These are phyloP conservation scores for Pezicula neosporulosa DNA, from an alignment of 2,329 filamentous ascomycete species.

Conservation along the genomic window DNA sequence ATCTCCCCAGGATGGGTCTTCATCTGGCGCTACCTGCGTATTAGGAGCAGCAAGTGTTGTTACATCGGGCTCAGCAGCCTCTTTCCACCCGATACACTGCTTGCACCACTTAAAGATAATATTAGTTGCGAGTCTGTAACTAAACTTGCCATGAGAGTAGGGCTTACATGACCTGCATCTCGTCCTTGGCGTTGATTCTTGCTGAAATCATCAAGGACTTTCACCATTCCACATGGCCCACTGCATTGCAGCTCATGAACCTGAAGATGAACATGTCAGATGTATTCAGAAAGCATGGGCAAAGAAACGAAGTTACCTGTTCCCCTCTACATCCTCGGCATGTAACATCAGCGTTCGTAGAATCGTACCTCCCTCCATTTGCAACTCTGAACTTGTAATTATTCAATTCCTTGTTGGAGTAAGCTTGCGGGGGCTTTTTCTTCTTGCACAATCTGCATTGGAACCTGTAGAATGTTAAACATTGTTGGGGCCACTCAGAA, in stretches of 20 bases:
- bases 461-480: slow-evolving; percentile 31
- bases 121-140: neutral
- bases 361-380: slow-evolving; percentile 10
- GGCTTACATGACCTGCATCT: slow-evolving; percentile 27
- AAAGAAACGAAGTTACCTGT: neutral
- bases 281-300: neutral
- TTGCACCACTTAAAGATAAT: slow-evolving; percentile 34
- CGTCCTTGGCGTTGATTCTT: slow-evolving; percentile 39
- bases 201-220: slow-evolving; percentile 44
- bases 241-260: slow-evolving; percentile 43
- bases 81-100: slow-evolving; percentile 22
- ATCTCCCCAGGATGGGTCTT: slow-evolving; percentile 5
- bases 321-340: slow-evolving; percentile 6
- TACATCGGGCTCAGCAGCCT: slow-evolving; percentile 13
- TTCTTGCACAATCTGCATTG: slow-evolving; percentile 42
- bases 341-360: slow-evolving; percentile 3
- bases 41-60: slow-evolving; percentile 14
- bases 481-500: neutral
- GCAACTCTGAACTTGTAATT: slow-evolving; percentile 17
- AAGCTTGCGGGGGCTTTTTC: slow-evolving; percentile 31
- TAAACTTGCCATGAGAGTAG: neutral
- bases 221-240: slow-evolving; percentile 39
- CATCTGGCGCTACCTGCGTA: slow-evolving; percentile 10
- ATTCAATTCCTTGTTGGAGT: slow-evolving; percentile 42
- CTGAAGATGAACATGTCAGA: slow-evolving; percentile 29